phyloP scores from a whole-genome alignment of 2,329 filamentous ascomycete genomes.

The Onygena corvina region DNA sequence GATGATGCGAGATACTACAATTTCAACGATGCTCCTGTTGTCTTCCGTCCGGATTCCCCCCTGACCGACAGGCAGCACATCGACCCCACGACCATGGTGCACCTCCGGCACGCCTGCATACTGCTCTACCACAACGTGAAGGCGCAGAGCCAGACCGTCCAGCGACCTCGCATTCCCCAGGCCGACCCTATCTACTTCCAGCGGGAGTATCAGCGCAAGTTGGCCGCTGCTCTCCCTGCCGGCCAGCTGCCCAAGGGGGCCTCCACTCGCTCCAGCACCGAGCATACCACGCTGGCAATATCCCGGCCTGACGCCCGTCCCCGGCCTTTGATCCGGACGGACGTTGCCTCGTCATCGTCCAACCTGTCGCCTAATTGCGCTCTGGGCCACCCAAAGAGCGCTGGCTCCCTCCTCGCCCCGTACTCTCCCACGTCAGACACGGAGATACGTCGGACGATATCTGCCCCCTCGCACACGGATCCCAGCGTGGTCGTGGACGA shows the following conservation, averaged over 20 bases:
- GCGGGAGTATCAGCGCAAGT: neutral
- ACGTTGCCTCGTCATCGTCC: neutral
- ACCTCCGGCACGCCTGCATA: conserved; percentile 10
- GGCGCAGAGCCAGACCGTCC: neutral
- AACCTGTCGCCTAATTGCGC: neutral
- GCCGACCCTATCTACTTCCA: neutral
- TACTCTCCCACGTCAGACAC: neutral
- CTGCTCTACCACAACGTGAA: neutral
- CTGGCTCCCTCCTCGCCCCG: neutral
- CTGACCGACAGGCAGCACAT: conserved; percentile 6
- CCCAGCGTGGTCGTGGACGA: neutral
- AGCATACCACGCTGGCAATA: neutral
- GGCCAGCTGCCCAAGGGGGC: neutral
- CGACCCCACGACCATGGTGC: conserved; percentile 11
- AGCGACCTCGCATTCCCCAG: neutral
- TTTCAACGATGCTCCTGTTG: conserved; percentile 1
- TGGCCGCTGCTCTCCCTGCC: neutral
- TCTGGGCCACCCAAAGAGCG: neutral
- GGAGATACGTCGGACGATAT: neutral
- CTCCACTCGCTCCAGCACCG: neutral
- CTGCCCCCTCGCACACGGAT: neutral
- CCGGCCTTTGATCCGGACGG: neutral
- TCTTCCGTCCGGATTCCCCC: conserved; percentile 6
- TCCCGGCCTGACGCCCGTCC: neutral
- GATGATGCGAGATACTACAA: neutral